phyloP scores from a whole-genome alignment of 2,329 filamentous ascomycete genomes.

The Scorias spongiosa region DNA sequence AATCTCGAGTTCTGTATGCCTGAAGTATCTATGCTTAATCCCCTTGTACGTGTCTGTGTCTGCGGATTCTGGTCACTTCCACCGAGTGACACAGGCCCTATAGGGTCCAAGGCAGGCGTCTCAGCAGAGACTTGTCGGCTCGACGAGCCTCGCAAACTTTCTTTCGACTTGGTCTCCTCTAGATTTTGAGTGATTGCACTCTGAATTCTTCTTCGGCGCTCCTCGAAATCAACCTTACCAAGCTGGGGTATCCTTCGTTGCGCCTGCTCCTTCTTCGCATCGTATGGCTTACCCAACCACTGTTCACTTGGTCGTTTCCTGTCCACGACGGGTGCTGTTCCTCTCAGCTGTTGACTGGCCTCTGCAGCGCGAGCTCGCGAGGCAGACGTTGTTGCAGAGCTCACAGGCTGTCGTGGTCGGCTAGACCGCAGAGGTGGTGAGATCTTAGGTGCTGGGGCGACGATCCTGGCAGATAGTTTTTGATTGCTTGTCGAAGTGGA shows the following conservation, averaged over 20 bases:
- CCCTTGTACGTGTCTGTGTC: constrained; percentile 2
- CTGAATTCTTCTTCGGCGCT: constrained; percentile 66
- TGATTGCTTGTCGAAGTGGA: constrained; percentile 14
- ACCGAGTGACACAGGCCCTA: not conserved
- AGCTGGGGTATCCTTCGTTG: constrained; percentile 41
- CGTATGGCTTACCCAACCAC: constrained; percentile 63
- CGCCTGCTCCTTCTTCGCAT: constrained; percentile 42
- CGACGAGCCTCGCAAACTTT: constrained; percentile 16
- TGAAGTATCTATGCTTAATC: constrained; percentile 15
- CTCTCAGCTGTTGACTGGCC: not conserved
- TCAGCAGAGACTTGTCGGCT: not conserved
- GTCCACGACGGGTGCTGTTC: constrained; percentile 16
- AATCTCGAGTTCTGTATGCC: constrained; percentile 5
- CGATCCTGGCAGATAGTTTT: constrained; percentile 55
- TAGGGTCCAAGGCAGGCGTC: not conserved
- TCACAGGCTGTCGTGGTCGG: constrained; percentile 64
- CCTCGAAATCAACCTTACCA: constrained; percentile 71
- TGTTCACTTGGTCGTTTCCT: constrained; percentile 32
- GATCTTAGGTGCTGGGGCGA: constrained; percentile 51
- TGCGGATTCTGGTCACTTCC: not conserved
- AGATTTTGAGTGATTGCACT: constrained; percentile 77
- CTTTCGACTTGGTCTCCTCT: constrained; percentile 41
- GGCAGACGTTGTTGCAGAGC: constrained; percentile 55
- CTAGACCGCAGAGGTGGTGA: constrained; percentile 72
- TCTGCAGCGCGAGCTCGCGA: constrained; percentile 52